Evolutionary conservation across 768 basidiomycete genomes (phyloP).

Genomic region (Leccinum rimulosum): DNA sequence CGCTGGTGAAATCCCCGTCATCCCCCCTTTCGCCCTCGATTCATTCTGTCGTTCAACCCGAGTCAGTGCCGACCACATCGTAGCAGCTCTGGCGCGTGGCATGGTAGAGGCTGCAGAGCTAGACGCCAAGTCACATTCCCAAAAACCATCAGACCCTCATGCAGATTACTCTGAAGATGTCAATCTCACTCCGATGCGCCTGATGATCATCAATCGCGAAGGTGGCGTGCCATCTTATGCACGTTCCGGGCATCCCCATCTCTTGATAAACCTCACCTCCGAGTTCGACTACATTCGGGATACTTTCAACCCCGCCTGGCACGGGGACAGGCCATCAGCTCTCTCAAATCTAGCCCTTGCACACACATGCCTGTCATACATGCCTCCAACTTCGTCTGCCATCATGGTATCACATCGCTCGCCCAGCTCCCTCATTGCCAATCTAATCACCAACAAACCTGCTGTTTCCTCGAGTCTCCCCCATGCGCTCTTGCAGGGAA

Average conservation of each 20-base stretch:
- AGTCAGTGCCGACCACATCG: conserved; percentile 82
- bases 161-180: conserved; percentile 48
- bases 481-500: conserved; percentile 86
- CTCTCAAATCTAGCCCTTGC: conserved; percentile 84
- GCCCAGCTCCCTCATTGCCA: conserved; percentile 91
- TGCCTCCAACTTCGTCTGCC: conserved; percentile 92
- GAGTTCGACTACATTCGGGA: conserved; percentile 83
- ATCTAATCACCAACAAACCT: conserved; percentile 97
- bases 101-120: conserved; percentile 61
- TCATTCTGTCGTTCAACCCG: conserved; percentile 85
- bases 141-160: conserved; percentile 31
- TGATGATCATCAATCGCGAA: conserved; percentile 97
- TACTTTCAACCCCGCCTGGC: conserved; percentile 82
- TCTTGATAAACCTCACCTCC: conserved; percentile 89
- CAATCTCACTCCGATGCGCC: conserved; percentile 89
- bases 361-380: conserved; percentile 81
- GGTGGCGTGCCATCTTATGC: conserved; percentile 98
- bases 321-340: conserved; percentile 74
- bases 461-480: conserved; percentile 94
- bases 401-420: conserved; percentile 98
- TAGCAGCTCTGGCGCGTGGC: conserved; percentile 82
- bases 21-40: conserved; percentile 90
- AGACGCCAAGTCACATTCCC: conserved; percentile 41
- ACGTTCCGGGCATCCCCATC: conserved; percentile 89
- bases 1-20: conserved; percentile 94